Base-by-base conservation (phyloP, 495 filamentous ascomycete species). In the Glarea lozoyensis region DNA sequence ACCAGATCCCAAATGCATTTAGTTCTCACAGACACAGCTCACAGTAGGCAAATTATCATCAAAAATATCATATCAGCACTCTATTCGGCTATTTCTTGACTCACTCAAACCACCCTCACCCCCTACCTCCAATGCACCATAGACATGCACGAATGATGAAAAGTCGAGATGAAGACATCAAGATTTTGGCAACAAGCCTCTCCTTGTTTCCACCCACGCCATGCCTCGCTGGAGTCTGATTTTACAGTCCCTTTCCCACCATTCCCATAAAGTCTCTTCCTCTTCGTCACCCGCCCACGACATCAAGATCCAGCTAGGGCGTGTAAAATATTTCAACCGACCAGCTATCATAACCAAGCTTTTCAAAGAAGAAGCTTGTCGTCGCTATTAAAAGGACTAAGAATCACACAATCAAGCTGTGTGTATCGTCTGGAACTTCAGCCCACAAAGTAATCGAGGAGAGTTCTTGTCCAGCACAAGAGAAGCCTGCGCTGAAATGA, bases 351-450 rank as follows among this genome's bases (percentile, higher is more conserved):
- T 41, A n/a, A n/a, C n/a, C n/a, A n/a, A 18, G 13, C 9, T 30
- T 25, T 16, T 29, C 21, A 29, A 10, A 25, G 31, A 31, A 40
- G 19, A 30, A 41, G 38, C 25, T 33, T 27, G 27, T 31, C 46
- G 32, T 43, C 32, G 40, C 46, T 42, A 49, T 49, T 49, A 48
- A 49, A 38, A 43, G 32, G 21, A 30, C 37, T 42, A 38, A 43
- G 32, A 29, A 30, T 42, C 41, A 16, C 11, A 46, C 17, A 40
- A 39, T 42, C 40, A 43, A 42, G 15, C n/a, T n/a, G n/a, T n/a
- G 17, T 34, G 31, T 34, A 34, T 19, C 35, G 17, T 37, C 35
- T 19, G 7, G 7, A 25, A 48, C 10, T 11, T 11, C 33, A 42
- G 15, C 46, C 12, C 12, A 25, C 22, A 40, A 42, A 12, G 40